Evolutionary conservation across 1,139 yeast species (phyloP).

Genomic region (Sugiyamaella neomexicana): DNA sequence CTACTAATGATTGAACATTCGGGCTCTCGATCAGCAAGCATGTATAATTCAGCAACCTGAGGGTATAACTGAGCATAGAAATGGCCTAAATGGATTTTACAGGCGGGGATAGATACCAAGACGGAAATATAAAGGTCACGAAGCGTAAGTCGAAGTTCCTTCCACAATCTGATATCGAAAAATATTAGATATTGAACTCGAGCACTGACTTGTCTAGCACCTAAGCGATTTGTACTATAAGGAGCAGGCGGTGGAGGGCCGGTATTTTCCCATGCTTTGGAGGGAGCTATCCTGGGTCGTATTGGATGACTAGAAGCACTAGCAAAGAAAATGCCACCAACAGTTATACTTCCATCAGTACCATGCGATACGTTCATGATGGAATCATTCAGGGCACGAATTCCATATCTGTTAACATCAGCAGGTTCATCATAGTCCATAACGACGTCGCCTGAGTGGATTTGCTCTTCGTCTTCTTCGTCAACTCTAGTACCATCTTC

Average conservation of each 20-base stretch:
- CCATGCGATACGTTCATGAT: neutral
- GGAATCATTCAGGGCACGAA: neutral
- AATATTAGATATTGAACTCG: slow-evolving; percentile 74
- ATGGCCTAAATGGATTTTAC: slow-evolving; percentile 61
- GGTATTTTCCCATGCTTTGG: slow-evolving; percentile 5
- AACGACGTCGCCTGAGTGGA: neutral
- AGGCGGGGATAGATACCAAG: slow-evolving; percentile 63
- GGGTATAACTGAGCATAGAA: slow-evolving; percentile 87
- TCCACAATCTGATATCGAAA: slow-evolving; percentile 74
- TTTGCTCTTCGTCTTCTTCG: slow-evolving; percentile 10
- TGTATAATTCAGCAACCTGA: slow-evolving; percentile 69
- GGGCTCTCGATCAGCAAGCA: slow-evolving; percentile 75
- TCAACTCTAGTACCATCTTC: slow-evolving; percentile 17
- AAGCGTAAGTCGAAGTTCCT: slow-evolving; percentile 56
- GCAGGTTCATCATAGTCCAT: slow-evolving; percentile 3
- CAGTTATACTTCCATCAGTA: neutral
- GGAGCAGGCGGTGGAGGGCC: slow-evolving; percentile 13
- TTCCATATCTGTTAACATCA: neutral
- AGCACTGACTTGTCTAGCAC: slow-evolving; percentile 36
- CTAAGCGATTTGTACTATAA: neutral
- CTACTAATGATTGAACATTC: slow-evolving; percentile 74
- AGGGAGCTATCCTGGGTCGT: neutral
- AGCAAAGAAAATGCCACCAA: neutral
- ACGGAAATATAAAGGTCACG: slow-evolving; percentile 71
- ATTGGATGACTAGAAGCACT: neutral